Conservation (phyloP, 108 stramenopile genomes). For the Skeletonema menzelii region DNA sequence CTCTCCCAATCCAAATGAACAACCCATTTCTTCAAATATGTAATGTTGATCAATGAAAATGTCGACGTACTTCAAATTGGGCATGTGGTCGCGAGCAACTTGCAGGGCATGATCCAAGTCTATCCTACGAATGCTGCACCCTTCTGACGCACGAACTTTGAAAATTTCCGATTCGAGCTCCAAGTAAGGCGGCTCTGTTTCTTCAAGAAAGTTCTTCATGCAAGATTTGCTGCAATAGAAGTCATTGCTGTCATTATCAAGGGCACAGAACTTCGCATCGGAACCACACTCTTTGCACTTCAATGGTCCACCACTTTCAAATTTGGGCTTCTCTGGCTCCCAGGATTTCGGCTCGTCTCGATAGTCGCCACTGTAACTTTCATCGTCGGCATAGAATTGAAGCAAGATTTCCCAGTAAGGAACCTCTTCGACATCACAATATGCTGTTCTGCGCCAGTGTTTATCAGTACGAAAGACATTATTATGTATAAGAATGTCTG, state of each 20-base stretch:
- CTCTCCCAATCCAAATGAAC: not conserved
- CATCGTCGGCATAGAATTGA: slow-evolving; percentile 15
- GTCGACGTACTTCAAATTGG: slow-evolving; percentile 18
- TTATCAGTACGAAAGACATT: slow-evolving; percentile 3
- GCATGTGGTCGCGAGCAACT: slow-evolving; percentile 20
- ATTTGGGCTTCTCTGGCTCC: too few species aligned
- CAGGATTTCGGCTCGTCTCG: not conserved
- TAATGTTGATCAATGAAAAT: slow-evolving; percentile 13
- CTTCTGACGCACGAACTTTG: slow-evolving; percentile 5
- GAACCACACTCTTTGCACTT: slow-evolving; percentile 1
- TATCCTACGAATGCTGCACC: slow-evolving; percentile 6
- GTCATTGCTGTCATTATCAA: slow-evolving; percentile 12
- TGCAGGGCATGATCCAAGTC: slow-evolving; percentile 9
- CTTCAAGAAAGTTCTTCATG: slow-evolving; percentile 11
- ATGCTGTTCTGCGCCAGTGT: slow-evolving; percentile 20
- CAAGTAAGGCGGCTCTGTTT: slow-evolving; percentile 14
- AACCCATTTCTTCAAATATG: not conserved
- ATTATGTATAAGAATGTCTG: slow-evolving; percentile 23
- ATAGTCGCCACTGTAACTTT: not conserved
- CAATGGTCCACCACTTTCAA: not conserved
- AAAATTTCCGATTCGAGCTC: slow-evolving; percentile 13
- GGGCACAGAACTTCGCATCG: slow-evolving; percentile 6
- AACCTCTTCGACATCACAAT: slow-evolving; percentile 3
- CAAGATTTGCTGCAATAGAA: slow-evolving; percentile 27
- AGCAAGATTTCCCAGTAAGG: slow-evolving; percentile 22